Conservation (phyloP, 2,329 filamentous ascomycete genomes). For the Apiospora arundinis region DNA sequence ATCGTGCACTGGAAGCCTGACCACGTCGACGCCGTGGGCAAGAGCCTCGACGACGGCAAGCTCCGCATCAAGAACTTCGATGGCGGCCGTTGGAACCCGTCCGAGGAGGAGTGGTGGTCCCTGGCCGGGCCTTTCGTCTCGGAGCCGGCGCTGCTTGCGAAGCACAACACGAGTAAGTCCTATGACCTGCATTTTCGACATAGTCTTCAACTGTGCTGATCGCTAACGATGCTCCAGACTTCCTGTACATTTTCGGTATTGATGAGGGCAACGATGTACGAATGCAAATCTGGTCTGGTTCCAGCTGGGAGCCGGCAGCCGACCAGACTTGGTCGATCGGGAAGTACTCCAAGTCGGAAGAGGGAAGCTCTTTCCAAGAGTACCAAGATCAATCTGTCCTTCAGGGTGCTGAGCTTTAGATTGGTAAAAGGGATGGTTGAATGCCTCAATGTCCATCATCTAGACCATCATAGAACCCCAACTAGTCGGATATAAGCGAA, state of each 20-base stretch:
- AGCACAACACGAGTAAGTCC: constrained; percentile 27
- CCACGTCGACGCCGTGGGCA: constrained; percentile 32
- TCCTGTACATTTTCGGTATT: constrained; percentile 31
- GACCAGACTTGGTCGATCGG: constrained; percentile 31
- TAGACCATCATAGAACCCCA: neutral
- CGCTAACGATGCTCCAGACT: constrained; percentile 20
- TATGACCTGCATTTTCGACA: too few species aligned
- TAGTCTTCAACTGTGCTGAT: neutral
- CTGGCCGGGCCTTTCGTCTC: constrained; percentile 29
- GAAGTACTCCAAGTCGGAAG: constrained; percentile 4
- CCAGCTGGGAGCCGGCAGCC: constrained; percentile 29
- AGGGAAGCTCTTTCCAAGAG: too few species aligned
- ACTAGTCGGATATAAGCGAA: too few species aligned
- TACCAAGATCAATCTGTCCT: neutral
- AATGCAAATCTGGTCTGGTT: constrained; percentile 32
- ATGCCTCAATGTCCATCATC: neutral
- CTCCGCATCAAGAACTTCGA: constrained; percentile 31
- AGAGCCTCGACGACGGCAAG: constrained; percentile 22
- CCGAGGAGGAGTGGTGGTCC: constrained; percentile 26
- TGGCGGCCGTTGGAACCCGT: constrained; percentile 29
- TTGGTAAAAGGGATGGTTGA: neutral
- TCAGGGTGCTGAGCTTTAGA: neutral
- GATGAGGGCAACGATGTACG: constrained; percentile 21
- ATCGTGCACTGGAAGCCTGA: constrained; percentile 29
- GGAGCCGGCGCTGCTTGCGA: constrained; percentile 28